These are phyloP conservation scores for Cystofilobasidium ferigula DNA, from an alignment of 768 basidiomycete species.

Conservation along the genomic window DNA sequence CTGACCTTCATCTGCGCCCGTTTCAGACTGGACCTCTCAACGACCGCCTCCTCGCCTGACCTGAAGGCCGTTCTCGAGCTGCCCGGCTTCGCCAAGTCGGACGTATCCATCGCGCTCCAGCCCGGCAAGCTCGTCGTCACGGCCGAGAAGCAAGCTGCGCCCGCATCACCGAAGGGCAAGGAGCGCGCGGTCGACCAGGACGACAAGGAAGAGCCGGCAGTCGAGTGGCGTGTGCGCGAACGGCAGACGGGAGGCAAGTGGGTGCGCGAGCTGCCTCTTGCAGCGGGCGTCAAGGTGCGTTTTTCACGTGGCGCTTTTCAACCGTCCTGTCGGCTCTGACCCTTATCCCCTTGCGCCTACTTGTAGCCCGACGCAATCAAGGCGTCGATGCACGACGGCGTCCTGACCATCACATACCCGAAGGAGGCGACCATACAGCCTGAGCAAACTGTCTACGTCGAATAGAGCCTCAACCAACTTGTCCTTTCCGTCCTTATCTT, in stretches of 20 bases:
- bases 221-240: neutral
- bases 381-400: neutral
- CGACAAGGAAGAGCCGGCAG: neutral
- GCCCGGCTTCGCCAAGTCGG: constrained; percentile 4
- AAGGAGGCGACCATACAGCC: neutral
- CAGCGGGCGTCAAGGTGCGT: neutral
- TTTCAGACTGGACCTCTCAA: neutral
- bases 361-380: neutral
- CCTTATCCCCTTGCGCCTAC: neutral
- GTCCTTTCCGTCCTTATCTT: neutral
- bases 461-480: neutral
- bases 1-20: neutral
- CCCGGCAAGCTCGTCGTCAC: neutral
- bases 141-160: neutral
- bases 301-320: neutral
- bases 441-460: neutral
- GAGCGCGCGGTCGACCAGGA: neutral
- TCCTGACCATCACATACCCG: neutral
- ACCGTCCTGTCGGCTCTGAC: neutral
- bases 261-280: neutral
- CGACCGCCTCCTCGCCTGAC: neutral
- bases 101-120: neutral
- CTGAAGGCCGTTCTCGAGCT: constrained; percentile 1
- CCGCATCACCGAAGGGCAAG: neutral
- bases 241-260: neutral